Conservation (phyloP, 257 asterid genomes). For the Solanum virginianum region DNA sequence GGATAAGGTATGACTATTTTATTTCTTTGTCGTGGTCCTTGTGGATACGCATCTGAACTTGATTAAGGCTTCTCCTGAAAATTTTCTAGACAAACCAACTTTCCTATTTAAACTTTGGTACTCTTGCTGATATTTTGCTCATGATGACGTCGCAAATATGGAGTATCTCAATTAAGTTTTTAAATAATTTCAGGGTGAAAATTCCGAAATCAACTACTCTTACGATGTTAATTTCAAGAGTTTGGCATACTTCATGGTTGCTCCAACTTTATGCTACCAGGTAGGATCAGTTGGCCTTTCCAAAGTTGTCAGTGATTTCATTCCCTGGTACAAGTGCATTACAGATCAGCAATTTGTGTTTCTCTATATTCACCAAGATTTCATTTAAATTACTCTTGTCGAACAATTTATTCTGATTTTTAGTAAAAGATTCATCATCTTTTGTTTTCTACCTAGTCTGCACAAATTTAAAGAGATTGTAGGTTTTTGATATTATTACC, state of each 20-base stretch:
- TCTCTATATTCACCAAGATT: background rate
- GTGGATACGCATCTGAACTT: background rate
- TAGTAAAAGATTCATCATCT: background rate
- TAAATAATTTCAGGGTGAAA: constrained; percentile 37
- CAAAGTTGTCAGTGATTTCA: background rate
- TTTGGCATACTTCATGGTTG: constrained; percentile 79
- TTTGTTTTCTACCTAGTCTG: background rate
- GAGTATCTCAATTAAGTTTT: background rate
- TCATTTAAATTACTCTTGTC: background rate
- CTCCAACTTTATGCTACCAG: constrained; percentile 98
- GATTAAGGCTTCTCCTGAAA: background rate
- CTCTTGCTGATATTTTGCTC: background rate
- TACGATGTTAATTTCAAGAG: constrained; percentile 60
- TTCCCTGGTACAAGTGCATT: background rate
- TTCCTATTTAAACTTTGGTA: background rate
- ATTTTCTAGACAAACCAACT: background rate
- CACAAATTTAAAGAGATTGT: background rate
- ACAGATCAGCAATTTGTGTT: background rate
- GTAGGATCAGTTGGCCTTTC: constrained; percentile 21
- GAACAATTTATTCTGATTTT: background rate
- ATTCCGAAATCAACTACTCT: constrained; percentile 43
- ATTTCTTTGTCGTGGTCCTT: background rate
- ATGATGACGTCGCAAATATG: background rate
- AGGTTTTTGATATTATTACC: background rate
- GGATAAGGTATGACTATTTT: constrained; percentile 47